phyloP scores from a whole-genome alignment of 495 filamentous ascomycete species.

The Massariosphaeria phaeospora region DNA sequence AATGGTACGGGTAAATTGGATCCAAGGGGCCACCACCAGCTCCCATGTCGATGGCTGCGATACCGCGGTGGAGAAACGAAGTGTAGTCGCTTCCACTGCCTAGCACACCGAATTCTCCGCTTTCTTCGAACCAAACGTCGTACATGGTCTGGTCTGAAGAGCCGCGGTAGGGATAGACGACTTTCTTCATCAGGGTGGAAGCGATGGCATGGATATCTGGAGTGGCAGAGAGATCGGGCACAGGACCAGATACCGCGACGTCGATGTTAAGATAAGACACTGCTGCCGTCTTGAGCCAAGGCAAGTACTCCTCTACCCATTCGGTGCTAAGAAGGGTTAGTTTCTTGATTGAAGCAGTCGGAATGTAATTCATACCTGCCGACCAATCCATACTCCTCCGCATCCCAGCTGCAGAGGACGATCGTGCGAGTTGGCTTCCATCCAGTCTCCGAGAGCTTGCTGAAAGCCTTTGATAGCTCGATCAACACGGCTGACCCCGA shows the following conservation, averaged over 20 bases:
- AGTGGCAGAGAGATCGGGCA: constrained; percentile 29
- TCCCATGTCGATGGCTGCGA: constrained; percentile 35
- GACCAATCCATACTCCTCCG: constrained; percentile 53
- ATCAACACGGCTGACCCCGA: constrained; percentile 44
- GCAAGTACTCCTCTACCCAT: constrained; percentile 39
- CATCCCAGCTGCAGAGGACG: constrained; percentile 37
- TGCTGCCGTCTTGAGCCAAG: constrained; percentile 34
- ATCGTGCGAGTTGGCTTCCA: constrained; percentile 45
- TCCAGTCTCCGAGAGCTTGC: constrained; percentile 41
- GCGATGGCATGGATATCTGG: constrained; percentile 33
- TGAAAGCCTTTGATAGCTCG: constrained; percentile 43
- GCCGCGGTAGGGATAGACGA: constrained; percentile 28
- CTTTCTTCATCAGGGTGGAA: constrained; percentile 31
- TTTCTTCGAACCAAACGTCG: constrained; percentile 31
- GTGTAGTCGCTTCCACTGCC: constrained; percentile 37
- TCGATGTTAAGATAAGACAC: constrained; percentile 66
- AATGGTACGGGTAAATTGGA: constrained; percentile 39
- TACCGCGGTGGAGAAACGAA: constrained; percentile 35
- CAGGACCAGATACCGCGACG: constrained; percentile 49
- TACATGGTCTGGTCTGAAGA: constrained; percentile 38
- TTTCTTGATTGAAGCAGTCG: not conserved
- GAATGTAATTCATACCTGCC: constrained; percentile 13
- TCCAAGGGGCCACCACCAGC: constrained; percentile 23
- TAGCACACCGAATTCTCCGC: constrained; percentile 34
- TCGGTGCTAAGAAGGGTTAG: constrained; percentile 28